These are phyloP conservation scores for Penicillium desertorum DNA, from an alignment of 495 filamentous ascomycete species.

Conservation along the genomic window DNA sequence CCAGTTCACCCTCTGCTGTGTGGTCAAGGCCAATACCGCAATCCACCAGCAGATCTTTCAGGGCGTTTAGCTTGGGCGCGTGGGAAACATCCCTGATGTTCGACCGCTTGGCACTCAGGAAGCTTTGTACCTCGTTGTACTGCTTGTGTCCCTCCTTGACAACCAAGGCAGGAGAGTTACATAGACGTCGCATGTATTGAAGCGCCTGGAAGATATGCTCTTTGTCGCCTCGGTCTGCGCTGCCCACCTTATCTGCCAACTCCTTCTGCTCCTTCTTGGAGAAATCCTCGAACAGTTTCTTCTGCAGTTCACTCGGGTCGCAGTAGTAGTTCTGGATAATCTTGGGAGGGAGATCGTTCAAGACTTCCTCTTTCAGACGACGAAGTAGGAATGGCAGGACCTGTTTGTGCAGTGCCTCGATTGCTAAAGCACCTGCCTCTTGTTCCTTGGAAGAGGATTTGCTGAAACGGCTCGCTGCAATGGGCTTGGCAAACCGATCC, in stretches of 20 bases:
- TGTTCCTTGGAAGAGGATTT: conserved; percentile 98
- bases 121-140: conserved; percentile 77
- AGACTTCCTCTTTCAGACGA: conserved; percentile 94
- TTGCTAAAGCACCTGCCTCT: conserved; percentile 92
- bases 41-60: conserved; percentile 87
- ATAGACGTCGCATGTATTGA: conserved; percentile 99
- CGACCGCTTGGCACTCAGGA: conserved; percentile 66
- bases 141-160: conserved; percentile 92
- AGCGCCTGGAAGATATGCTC: conserved; percentile 98
- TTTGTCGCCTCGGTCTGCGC: conserved; percentile 83
- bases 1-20: conserved; percentile 54
- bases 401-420: conserved; percentile 96
- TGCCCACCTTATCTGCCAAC: conserved; percentile 72
- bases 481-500: conserved; percentile 96
- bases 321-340: conserved; percentile 99
- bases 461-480: conserved; percentile 88
- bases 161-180: conserved; percentile 93
- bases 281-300: conserved; percentile 94
- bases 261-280: conserved; percentile 86
- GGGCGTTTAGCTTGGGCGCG: conserved; percentile 87
- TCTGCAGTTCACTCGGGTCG: conserved; percentile 93
- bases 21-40: conserved; percentile 83
- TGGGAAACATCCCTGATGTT: conserved; percentile 80
- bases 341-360: conserved; percentile 95
- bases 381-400: conserved; percentile 95